Evolutionary conservation across 2,329 filamentous ascomycete species (phyloP).

Genomic region (Fusarium hostae): DNA sequence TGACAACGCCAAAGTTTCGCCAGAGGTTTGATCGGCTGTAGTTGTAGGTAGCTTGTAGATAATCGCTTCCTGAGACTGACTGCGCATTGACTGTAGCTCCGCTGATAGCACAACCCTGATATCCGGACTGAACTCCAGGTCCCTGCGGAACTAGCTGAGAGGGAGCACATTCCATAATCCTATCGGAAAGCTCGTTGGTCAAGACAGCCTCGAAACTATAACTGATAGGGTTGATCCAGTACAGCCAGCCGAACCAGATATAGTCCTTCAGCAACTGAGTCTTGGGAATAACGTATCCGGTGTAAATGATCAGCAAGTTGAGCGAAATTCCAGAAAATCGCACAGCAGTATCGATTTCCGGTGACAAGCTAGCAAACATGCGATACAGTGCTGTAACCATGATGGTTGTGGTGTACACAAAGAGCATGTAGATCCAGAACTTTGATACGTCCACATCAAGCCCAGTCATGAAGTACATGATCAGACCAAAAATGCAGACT

Average conservation of each 20-base stretch:
- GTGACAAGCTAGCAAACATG: constrained; percentile 66
- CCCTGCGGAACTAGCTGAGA: constrained; percentile 60
- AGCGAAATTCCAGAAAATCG: constrained; percentile 65
- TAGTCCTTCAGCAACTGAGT: constrained; percentile 63
- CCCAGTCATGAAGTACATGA: constrained; percentile 81
- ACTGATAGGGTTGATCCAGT: constrained; percentile 70
- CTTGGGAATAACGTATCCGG: constrained; percentile 70
- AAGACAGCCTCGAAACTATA: constrained; percentile 73
- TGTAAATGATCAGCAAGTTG: constrained; percentile 72
- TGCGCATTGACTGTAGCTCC: constrained; percentile 55
- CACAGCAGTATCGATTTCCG: constrained; percentile 71
- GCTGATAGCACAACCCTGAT: constrained; percentile 65
- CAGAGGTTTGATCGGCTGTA: constrained; percentile 49
- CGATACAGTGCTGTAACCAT: constrained; percentile 63
- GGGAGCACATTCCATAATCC: constrained; percentile 60
- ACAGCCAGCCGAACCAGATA: constrained; percentile 78
- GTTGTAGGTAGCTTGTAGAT: constrained; percentile 61
- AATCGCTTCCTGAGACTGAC: constrained; percentile 63
- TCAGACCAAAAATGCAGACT: constrained; percentile 73
- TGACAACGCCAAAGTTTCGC: constrained; percentile 39
- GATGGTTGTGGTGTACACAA: constrained; percentile 67
- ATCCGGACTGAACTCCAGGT: constrained; percentile 51
- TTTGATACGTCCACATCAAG: constrained; percentile 72
- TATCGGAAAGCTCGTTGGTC: constrained; percentile 64
- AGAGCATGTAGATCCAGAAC: constrained; percentile 74